Evolutionary conservation across 1,139 yeast genomes (phyloP), one percentile per base, ranked within the genome.

Genomic region (Debaryomycetaceae sp.): DNA sequence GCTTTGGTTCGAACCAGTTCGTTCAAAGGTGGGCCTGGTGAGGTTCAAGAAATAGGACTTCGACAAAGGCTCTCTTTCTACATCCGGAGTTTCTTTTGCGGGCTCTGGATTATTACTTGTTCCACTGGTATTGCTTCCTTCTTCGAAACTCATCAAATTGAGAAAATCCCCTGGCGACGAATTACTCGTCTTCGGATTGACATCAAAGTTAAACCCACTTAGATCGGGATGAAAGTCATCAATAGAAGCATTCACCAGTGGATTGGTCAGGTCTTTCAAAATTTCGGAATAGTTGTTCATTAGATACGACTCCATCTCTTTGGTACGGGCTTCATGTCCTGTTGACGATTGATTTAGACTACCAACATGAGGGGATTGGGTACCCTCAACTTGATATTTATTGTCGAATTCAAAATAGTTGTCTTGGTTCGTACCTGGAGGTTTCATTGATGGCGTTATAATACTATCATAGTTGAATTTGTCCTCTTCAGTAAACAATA

Each of bases 361-460:
- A 9, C 28, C 33, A 5, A n/a, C 15, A 6, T 30, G 36, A 11
- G 36, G 29, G 7, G 26, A 11, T 3, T 11, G 7, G 11, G 26
- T 22, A 11, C 26, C 26, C 11, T 22, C 11, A 22, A 24, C 15
- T 5, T 26, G 26, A 5, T 15, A 17, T 16, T 28, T 22, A 17
- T 14, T 35, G 15, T 35, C 19, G 17, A 16, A 7, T 18, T 63
- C 73, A 41, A 70, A 70, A 49, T 69, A 70, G n/a, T 63, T 72
- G 33, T 50, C 43, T 6, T 48, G 50, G 33, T 52, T 56, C 5
- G 62, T 49, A 6, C 63, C 63, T 1, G 76, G 75, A 1, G 76
- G 75, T 34, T 66, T 67, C 68, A 69, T 64, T 6, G 62, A 58
- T 0, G 76, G 76, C 0, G 77, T 71, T 15, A 67, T 47, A 38